Base-by-base conservation (phyloP, 1,284 basidiomycete species). In the Ustilago curta region DNA sequence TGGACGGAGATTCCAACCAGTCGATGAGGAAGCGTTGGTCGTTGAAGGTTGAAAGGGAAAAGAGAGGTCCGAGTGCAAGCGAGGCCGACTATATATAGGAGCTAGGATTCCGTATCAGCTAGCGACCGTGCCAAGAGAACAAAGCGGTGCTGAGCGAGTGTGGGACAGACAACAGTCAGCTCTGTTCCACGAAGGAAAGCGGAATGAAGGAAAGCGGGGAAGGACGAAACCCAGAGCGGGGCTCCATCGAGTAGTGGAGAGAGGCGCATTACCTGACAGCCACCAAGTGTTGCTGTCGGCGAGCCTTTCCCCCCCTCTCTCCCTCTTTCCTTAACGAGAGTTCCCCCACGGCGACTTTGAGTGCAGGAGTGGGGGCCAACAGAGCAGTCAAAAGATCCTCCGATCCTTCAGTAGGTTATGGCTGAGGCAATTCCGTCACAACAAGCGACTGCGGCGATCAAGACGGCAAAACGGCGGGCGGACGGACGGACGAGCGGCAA, bases 211-310 rank as follows among this genome's bases (percentile, higher is more conserved):
- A 18, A 27, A 19, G 8, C 54, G 54, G 52, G 42, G 32, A 18
- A 27, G 31, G 8, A 25, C 18, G 12, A 23, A 37, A 39, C 11
- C 12, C 31, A 37, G 45, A 35, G 44, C 23, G 55, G 55, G 44
- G 55, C 54, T 56, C 54, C 44, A 56, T n/a, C 44, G 25, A 31
- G n/a, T 9, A 14, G n/a, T 16, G 7, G 32, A 11, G 35, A 8
- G 37, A n/a, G 42, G 21, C n/a, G 54, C 55, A 57, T 48, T 57
- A 57, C 21, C 35, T 57, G 55, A 57, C 55, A 57, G 55, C 18
- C 25, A 1, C 25, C 7, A 14, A 14, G 5, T 21, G 12, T 56
- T 23, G 11, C 29, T 47, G 21, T 57, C 44, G 55, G 55, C 45
- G 55, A 57, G 32, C 40, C 39, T 57, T 48, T 45, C 44, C n/a